phyloP scores from a whole-genome alignment of 2,329 filamentous ascomycete genomes.

The Fusarium napiforme region DNA sequence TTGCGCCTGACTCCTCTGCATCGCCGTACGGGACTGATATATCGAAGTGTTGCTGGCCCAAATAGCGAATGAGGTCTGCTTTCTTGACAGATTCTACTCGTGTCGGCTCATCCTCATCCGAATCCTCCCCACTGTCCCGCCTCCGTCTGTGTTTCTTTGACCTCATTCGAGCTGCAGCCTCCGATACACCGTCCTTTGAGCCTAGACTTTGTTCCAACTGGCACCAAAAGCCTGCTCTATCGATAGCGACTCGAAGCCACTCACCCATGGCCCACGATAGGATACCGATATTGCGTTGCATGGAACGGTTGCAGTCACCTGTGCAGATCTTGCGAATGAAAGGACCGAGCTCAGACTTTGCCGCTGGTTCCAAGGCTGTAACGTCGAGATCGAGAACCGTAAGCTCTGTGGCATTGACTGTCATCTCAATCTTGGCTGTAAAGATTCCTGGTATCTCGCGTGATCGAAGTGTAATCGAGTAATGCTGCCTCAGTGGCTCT shows the following conservation, averaged over 20 bases:
- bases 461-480: constrained; percentile 64
- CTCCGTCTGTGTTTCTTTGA: constrained; percentile 38
- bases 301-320: constrained; percentile 54
- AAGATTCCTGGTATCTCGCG: constrained; percentile 63
- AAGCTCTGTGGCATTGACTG: constrained; percentile 64
- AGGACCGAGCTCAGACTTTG: constrained; percentile 66
- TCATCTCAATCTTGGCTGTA: constrained; percentile 66
- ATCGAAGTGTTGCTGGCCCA: constrained; percentile 63
- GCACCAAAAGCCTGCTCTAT: constrained; percentile 72
- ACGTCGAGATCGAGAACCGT: constrained; percentile 65
- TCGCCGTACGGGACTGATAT: constrained; percentile 52
- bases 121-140: constrained; percentile 39
- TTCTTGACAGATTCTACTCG: constrained; percentile 21
- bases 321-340: constrained; percentile 60
- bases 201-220: constrained; percentile 61
- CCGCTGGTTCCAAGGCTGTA: constrained; percentile 65
- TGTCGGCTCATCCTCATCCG: constrained; percentile 22
- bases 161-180: constrained; percentile 41
- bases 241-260: constrained; percentile 71
- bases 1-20: constrained; percentile 50
- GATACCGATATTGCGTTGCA: constrained; percentile 67
- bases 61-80: constrained; percentile 62
- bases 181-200: constrained; percentile 44
- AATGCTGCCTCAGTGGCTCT: constrained; percentile 60
- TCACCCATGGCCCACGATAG: constrained; percentile 75